phyloP scores from a whole-genome alignment of 2,329 filamentous ascomycete genomes.

The Ceratocystis eucalypticola region DNA sequence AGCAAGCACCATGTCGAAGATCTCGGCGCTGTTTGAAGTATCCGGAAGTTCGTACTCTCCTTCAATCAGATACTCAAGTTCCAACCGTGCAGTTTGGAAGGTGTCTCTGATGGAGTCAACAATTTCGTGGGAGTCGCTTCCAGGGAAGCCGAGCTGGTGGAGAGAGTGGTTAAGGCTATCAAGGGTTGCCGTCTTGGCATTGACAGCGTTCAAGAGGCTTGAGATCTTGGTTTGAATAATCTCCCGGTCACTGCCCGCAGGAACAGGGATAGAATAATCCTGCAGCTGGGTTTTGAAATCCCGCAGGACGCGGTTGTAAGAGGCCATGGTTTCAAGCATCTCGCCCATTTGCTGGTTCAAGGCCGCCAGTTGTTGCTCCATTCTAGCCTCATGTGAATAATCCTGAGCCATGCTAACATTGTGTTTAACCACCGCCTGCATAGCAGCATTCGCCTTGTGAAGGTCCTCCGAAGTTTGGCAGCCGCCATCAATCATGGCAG shows the following conservation, averaged over 20 bases:
- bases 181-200: slow-evolving; percentile 37
- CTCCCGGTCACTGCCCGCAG: slow-evolving; percentile 6
- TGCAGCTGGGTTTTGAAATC: slow-evolving; percentile 28
- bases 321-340: slow-evolving; percentile 34
- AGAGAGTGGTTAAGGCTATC: slow-evolving; percentile 34
- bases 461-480: slow-evolving; percentile 8
- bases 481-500: not conserved
- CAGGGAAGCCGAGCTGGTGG: slow-evolving; percentile 37
- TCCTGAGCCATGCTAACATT: not conserved
- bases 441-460: slow-evolving; percentile 6
- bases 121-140: slow-evolving; percentile 35
- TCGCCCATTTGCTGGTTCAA: slow-evolving; percentile 37
- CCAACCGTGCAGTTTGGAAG: slow-evolving; percentile 44
- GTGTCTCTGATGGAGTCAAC: slow-evolving; percentile 34
- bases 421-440: not conserved
- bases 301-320: not conserved
- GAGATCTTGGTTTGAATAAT: slow-evolving; percentile 33
- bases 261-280: slow-evolving; percentile 16
- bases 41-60: slow-evolving; percentile 44
- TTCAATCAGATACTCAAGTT: slow-evolving; percentile 48
- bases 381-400: slow-evolving; percentile 18
- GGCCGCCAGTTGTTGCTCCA: slow-evolving; percentile 36
- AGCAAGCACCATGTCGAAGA: slow-evolving; percentile 41
- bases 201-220: slow-evolving; percentile 32
- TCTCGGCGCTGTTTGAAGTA: slow-evolving; percentile 38